These are phyloP conservation scores for Harringtonia lauricola DNA, from an alignment of 2,329 filamentous ascomycete species.

Conservation along the genomic window DNA sequence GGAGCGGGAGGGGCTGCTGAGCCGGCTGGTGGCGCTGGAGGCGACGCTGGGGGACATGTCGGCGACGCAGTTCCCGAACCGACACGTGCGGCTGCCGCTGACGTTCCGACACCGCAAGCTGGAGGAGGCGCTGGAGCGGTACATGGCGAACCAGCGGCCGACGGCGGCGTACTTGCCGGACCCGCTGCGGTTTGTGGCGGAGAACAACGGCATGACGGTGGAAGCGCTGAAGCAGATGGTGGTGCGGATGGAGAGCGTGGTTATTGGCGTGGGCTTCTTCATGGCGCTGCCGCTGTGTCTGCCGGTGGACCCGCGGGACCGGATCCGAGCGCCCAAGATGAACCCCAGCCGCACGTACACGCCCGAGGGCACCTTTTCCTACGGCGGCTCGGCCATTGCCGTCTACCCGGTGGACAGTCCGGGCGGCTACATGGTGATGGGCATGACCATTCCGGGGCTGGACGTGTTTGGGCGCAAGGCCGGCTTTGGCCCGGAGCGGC, in stretches of 20 bases:
- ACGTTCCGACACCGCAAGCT: conserved; percentile 14
- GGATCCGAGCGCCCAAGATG: conserved; percentile 18
- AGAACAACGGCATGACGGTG: conserved; percentile 17
- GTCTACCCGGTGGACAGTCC: conserved; percentile 26
- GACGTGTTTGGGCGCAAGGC: conserved; percentile 5
- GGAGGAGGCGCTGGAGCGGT: conserved; percentile 37
- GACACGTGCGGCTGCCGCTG: conserved; percentile 14
- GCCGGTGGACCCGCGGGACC: conserved; percentile 14
- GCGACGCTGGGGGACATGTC: background rate
- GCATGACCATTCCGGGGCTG: background rate
- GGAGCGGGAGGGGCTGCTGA: background rate
- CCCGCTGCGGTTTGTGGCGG: conserved; percentile 25
- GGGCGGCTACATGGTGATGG: conserved; percentile 24
- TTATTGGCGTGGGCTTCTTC: conserved; percentile 21
- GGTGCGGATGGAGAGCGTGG: conserved; percentile 9
- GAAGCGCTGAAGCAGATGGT: background rate
- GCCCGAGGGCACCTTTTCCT: conserved; percentile 23
- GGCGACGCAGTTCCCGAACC: conserved; percentile 4
- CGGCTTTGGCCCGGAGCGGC: conserved; percentile 8
- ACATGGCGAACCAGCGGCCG: conserved; percentile 44
- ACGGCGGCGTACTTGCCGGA: conserved; percentile 44
- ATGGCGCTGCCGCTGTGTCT: conserved; percentile 8
- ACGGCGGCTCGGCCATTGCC: conserved; percentile 23
- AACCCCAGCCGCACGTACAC: conserved; percentile 24
- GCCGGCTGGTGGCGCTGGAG: background rate